Conservation (phyloP, 2,329 filamentous ascomycete genomes). For the Teratosphaeria gauchensis region DNA sequence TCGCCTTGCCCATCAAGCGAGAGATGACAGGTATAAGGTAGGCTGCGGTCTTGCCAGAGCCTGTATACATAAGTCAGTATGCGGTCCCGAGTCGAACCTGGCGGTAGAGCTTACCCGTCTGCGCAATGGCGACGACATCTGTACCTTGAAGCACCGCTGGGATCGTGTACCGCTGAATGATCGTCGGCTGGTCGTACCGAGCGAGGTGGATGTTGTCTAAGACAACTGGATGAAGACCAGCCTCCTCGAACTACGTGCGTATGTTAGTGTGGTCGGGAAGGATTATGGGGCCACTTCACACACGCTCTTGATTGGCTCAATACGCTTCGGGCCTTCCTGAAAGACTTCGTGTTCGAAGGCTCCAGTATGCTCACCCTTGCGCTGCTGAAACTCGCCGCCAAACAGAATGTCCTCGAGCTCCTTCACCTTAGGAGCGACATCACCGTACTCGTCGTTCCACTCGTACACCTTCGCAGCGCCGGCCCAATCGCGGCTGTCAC, state of each 20-base stretch:
- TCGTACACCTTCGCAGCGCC: constrained; percentile 61
- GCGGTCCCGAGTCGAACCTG: background rate
- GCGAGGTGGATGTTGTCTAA: constrained; percentile 64
- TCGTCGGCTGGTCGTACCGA: constrained; percentile 64
- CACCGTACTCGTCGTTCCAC: constrained; percentile 77
- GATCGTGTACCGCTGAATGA: constrained; percentile 78
- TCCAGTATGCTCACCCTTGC: constrained; percentile 56
- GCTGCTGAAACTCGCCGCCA: constrained; percentile 41
- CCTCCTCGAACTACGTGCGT: constrained; percentile 54
- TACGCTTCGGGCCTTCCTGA: constrained; percentile 38
- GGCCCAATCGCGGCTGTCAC: constrained; percentile 30
- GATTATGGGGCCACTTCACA: background rate
- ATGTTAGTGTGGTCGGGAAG: background rate
- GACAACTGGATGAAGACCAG: constrained; percentile 79
- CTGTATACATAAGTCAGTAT: constrained; percentile 38
- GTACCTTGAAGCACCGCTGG: constrained; percentile 66
- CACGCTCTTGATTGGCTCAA: constrained; percentile 42
- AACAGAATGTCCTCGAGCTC: constrained; percentile 72
- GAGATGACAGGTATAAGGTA: constrained; percentile 85
- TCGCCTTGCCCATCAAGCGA: constrained; percentile 90
- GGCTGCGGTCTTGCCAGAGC: constrained; percentile 91
- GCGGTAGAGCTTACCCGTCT: constrained; percentile 61
- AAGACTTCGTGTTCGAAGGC: constrained; percentile 44
- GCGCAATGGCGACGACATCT: constrained; percentile 81
- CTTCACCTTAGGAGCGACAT: constrained; percentile 63